Evolutionary conservation across 495 filamentous ascomycete genomes (phyloP), one percentile per base, ranked within the genome.

Genomic region (Penicillium lagena): DNA sequence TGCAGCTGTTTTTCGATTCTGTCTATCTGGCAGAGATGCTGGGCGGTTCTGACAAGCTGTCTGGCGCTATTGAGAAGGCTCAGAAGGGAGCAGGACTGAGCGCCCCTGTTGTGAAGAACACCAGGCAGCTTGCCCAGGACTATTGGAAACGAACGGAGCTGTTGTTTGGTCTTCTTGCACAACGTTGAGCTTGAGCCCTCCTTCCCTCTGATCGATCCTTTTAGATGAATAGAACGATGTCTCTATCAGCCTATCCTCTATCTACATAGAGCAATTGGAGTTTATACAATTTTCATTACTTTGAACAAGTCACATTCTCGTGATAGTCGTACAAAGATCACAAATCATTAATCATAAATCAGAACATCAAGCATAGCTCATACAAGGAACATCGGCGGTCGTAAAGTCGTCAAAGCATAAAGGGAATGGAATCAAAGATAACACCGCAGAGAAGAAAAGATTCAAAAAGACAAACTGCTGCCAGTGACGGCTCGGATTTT

Each of bases 81-180:
- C 65, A 66, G 40, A 60, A 61, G 46, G 70, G 69, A 42, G 64
- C 75, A 12, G 75, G 64, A 0, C 47, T 76, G 8, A 73, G 69
- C 17, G 58, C 47, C 17, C 63, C 63, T 29, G 67, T 54, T 10
- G 59, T 63, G 43, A 77, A 78, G 47, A 63, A 66, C 13, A 60
- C 87, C 35, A 66, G 60, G 43, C 81, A 81, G 49, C 54, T 67
- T 11, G 79, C 83, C 22, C 67, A 73, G 42, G 86, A 88, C 44
- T 91, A 90, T 59, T 90, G 84, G 82, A 87, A 84, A 64, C 79
- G 82, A 46, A 90, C 88, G 10, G 76, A 78, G 49, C 66, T 93
- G 51, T 55, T 95, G 35, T 93, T 95, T 63, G 85, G 72, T 5
- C 56, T 82, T 15, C 60, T 82, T 46, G 58, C 60, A 7, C 39